Percentiles rank a stretch among this genome's conserved stretches.
phyloP scores from a whole-genome alignment of 345 rosid species.

The Stellera chamaejasme region DNA sequence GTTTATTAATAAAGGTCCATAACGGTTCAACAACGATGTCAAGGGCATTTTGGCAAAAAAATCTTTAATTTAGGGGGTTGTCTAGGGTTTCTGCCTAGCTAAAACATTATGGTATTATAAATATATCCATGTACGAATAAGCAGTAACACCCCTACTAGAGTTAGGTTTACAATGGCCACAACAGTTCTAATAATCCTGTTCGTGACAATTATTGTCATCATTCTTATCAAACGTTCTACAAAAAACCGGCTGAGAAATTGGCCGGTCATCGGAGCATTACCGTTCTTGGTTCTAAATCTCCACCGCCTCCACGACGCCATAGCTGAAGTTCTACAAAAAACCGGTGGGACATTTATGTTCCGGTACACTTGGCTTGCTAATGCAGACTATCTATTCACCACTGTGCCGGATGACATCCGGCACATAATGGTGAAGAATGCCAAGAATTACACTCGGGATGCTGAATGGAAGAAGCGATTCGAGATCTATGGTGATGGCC shows the following conservation, averaged over 20 bases:
- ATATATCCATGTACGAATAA: no score
- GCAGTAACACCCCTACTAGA: no score
- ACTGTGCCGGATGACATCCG: conserved; percentile 7
- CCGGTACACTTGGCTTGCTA: background rate
- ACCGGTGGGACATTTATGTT: background rate
- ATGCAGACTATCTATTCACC: conserved; percentile 1
- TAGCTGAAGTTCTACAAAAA: conserved; percentile 7
- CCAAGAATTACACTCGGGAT: background rate
- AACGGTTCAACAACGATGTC: no score
- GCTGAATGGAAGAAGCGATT: conserved; percentile 6
- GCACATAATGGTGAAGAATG: conserved; percentile 1
- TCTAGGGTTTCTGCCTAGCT: no score
- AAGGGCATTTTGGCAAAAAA: no score
- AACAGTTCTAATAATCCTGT: no score
- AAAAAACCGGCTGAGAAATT: background rate
- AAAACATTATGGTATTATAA: no score
- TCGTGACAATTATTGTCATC: no score
- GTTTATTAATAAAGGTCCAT: no score
- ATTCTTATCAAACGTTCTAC: no score
- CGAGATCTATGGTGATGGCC: conserved; percentile 3
- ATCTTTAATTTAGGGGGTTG: no score
- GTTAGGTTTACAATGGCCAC: no score
- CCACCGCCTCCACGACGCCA: background rate
- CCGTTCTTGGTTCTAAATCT: background rate
- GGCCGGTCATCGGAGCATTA: background rate